Base-by-base conservation (phyloP, 176 grass and related monocot genomes). In the Oryza longistaminata region DNA sequence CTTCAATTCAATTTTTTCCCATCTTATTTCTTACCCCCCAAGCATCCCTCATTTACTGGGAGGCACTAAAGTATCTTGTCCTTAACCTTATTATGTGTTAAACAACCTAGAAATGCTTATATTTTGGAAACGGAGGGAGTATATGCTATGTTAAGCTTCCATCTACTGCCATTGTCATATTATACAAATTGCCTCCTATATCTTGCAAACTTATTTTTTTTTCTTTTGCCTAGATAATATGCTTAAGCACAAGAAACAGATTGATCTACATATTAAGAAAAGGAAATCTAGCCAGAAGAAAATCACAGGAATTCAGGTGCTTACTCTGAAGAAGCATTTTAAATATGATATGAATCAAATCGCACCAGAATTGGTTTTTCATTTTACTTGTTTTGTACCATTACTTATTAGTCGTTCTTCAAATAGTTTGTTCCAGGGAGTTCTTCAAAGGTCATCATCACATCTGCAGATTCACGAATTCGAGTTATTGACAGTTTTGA, bases 291-390 rank as follows among this genome's bases (percentile, higher is more conserved):
- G 65, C 46, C 93, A 91, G 69, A 98, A 96, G 91, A 98, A 98
- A 90, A 93, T 96, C 64, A 98, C 96, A 83, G 96, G 96, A 68
- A 94, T 98, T 80, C 91, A 98, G 96, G 96, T 98, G 80, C 46
- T 86, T 85, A 67, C 69, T 83, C 49, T 73, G 34, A 81, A 69
- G 70, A 76, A 77, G 66, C 37, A 67, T 71, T 75, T 76, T 34
- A 58, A 82, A 73, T 82, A 52, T 31, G 69, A 85, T 86, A 73
- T 35, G 67, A 82, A 82, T 73, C 21, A 90, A 66, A 82, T 43
- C 46, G 60, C 46, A 68, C 74, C 48, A 26, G 16, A 70, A 46
- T 74, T 65, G 24, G 71, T 53, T 76, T 90, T 53, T 76, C 85
- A 52, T 3, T 85, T 83, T 58, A 68, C 4, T 39, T 87, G 76